Evolutionary conservation across 306 rosid genomes (phyloP), one percentile per base, ranked within the genome.

Genomic region (Mimosa pudica): DNA sequence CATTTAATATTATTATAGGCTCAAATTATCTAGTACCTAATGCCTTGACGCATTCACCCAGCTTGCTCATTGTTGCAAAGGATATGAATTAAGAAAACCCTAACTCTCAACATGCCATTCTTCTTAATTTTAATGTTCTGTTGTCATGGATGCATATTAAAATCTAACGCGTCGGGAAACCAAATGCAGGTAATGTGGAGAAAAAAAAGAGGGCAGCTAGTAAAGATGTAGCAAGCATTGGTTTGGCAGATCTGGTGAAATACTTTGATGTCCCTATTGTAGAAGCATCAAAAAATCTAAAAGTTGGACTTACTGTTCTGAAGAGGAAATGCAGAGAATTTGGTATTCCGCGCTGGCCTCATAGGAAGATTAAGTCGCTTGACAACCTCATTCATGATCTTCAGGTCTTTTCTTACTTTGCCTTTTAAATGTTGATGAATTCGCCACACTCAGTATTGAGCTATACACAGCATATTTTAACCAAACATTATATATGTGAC

Each of bases 281-380:
- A 52, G 94, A 90, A 88, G 98, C 98, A 44, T 89, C 98, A 48
- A 94, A 80, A 82, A 87, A 83, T 76, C 85, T 92, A 73, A 89
- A 94, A 18, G 87, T 92, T 61, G 98, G 98, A 61, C 90, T 94
- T 49, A 90, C 98, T 44, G 97, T 88, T 75, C 96, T 94, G 60
- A 94, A 94, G 86, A 88, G 82, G 85, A 94, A 90, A 82, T 90
- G 98, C 80, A 90, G 98, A 88, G 97, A 94, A 79, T 88, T 90
- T 12, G 97, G 98, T 45, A 94, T 94, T 79, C 92, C 91, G 44
- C 94, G 98, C 72, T 94, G 98, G 96, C 98, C 97, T 52, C 98
- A 94, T 82, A 88, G 98, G 85, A 94, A 94, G 85, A 90, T 94
- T 74, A 94, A 90, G 86, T 94, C 98, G 12, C 93, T 94, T 14